Evolutionary conservation across 202 grass and related monocot species (phyloP), one percentile per base, ranked within the genome.

Genomic region (Miscanthus sacchariflorus): DNA sequence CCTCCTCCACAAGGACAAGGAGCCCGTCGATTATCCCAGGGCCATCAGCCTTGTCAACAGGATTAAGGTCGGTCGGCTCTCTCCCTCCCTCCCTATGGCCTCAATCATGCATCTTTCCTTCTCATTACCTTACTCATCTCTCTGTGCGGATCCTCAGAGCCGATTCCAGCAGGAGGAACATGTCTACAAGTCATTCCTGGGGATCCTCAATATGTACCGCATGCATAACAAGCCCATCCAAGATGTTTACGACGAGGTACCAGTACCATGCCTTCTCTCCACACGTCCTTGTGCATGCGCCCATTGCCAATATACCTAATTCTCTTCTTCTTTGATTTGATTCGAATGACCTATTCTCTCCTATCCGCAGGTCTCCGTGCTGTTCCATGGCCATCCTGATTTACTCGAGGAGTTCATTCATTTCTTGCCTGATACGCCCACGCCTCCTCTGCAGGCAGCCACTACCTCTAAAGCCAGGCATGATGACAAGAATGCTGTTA

Each of bases 121-220:
- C 59, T 66, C 66, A 19, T 74, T 74, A 74, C 23, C 43, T 21
- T 12, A 28, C 4, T 45, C 44, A n/a, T 58, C 54, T 19, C 5
- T 54, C 50, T 19, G 1, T 19, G 9, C 1, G 1, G 45, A 86
- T 68, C 44, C 44, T 90, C 91, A 96, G 97, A 95, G 40, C 74
- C 97, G 94, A 76, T 99, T 99, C 84, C 86, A 90, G 82, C 83
- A 95, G 6, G 93, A 99, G 12, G 92, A 94, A 48, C 92, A 90
- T 79, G 88, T 95, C 19, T 99, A 95, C 88, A 99, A 89, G 86
- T 56, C 97, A 64, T 99, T 99, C 79, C 77, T 99, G 76, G 90
- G 92, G 87, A 91, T 96, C 43, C 94, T 99, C 63, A 93, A 99
- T 88, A 93, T 95, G 94, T 99, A 99, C 76, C 88, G 94, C 72